phyloP scores from a whole-genome alignment of 768 basidiomycete species.

The Tylopilus rubrobrunneus region DNA sequence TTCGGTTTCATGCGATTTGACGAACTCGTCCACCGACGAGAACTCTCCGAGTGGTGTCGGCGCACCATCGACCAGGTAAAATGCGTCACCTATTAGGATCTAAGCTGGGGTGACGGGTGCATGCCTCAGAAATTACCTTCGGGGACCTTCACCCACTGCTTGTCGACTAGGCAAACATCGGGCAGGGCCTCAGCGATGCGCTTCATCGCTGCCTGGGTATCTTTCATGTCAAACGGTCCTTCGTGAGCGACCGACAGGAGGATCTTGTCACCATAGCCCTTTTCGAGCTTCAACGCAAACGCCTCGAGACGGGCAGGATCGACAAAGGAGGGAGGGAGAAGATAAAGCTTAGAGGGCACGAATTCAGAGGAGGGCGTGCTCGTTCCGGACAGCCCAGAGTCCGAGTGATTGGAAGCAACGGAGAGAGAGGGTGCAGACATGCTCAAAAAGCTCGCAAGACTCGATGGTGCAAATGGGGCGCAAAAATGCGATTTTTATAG shows the following conservation, averaged over 20 bases:
- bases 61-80: conserved; percentile 19
- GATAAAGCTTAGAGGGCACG: conserved; percentile 13
- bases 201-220: conserved; percentile 5
- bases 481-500: conserved; percentile 26
- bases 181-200: conserved; percentile 13
- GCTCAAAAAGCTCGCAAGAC: conserved; percentile 5
- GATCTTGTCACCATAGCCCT: conserved; percentile 27
- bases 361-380: conserved; percentile 29
- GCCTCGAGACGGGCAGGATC: conserved; percentile 6
- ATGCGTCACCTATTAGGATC: background rate
- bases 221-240: conserved; percentile 4
- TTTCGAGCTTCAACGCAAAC: conserved; percentile 23
- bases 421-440: conserved; percentile 20
- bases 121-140: conserved; percentile 10
- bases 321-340: conserved; percentile 22
- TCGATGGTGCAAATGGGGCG: background rate
- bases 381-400: conserved; percentile 12
- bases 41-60: conserved; percentile 6
- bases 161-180: conserved; percentile 1
- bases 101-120: background rate
- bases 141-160: conserved; percentile 18
- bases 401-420: conserved; percentile 13
- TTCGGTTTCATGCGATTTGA: conserved; percentile 5
- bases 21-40: conserved; percentile 15
- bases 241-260: conserved; percentile 21